Evolutionary conservation across 177 flowering plant genomes (phyloP).

Genomic region (Tripterygium wilfordii): DNA sequence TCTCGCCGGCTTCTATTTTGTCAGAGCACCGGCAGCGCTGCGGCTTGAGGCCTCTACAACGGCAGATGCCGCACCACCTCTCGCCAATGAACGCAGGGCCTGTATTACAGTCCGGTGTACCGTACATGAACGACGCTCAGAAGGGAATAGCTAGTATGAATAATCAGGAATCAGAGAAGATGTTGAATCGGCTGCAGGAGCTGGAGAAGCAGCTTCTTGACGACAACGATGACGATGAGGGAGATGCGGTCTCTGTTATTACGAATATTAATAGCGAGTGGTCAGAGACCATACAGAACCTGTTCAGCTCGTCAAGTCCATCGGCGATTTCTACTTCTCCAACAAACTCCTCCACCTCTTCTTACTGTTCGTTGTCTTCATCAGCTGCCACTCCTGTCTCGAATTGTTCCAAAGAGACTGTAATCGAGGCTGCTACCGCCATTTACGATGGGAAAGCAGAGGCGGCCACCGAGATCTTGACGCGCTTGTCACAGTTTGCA

Average conservation of each 20-base stretch:
- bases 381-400: constrained; percentile 23
- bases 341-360: constrained; percentile 45
- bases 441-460: constrained; percentile 59
- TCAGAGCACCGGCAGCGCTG: no score
- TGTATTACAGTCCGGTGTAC: no score
- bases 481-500: constrained; percentile 33
- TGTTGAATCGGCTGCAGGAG: constrained; percentile 57
- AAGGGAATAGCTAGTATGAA: no score
- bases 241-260: constrained; percentile 45
- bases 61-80: no score
- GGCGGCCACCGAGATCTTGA: constrained; percentile 39
- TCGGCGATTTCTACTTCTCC: constrained; percentile 47
- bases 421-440: constrained; percentile 59
- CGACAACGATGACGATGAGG: constrained; percentile 41
- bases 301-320: constrained; percentile 16
- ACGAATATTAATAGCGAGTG: constrained; percentile 64
- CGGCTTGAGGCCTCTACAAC: no score
- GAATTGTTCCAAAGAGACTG: constrained; percentile 32
- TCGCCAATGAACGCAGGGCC: no score
- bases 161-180: no score
- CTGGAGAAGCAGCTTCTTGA: constrained; percentile 67
- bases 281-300: constrained; percentile 68
- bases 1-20: no score
- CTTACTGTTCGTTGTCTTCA: constrained; percentile 32
- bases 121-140: no score